Base-by-base conservation (phyloP, 805 yeast species). In the Lachancea quebecensis region DNA sequence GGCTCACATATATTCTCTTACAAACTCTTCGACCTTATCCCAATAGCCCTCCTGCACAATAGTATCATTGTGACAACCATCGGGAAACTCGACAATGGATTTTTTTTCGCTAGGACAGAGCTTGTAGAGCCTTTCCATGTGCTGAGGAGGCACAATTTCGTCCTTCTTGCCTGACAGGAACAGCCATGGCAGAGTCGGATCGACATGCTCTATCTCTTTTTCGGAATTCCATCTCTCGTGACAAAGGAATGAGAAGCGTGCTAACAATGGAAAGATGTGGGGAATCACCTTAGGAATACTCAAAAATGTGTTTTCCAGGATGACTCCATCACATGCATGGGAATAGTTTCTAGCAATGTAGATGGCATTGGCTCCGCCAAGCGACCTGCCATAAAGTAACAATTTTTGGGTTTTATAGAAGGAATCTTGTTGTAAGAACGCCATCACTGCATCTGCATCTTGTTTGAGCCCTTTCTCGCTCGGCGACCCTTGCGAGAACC, bases 301-400 rank as follows among this genome's bases (percentile, higher is more conserved):
- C 42, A 87, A 66, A 50, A 91, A 91, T 0, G 98, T 88, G 62
- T 91, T 91, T 57, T 91, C 99, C 31, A 91, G 63, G 1, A 93
- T 74, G 9, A 90, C 54, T 1, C 83, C 96, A 44, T 72, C 71
- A 11, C 87, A 68, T 28, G 70, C 48, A 1, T 64, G 55, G 2
- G 79, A 69, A 55, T 73, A 75, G 17, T 72, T 72, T 2, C 87
- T 72, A 0, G 93, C 89, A 43, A 88, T 75, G 65, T 88, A 85
- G 15, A 89, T 76, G 7, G 95, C 88, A 31, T 86, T 96, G 0
- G 98, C 99, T 2, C 98, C 98, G 31, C 99, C 99, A 10, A 91
- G 68, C 9, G 96, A 86, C 41, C 97, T 72, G 1, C 98, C 98
- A 59, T 89, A 89, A 9, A 89, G 69, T 0, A 87, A 67, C 2